Evolutionary conservation across 768 basidiomycete genomes (phyloP), one percentile per base, ranked within the genome.

Genomic region (Pleurotus sapidus): DNA sequence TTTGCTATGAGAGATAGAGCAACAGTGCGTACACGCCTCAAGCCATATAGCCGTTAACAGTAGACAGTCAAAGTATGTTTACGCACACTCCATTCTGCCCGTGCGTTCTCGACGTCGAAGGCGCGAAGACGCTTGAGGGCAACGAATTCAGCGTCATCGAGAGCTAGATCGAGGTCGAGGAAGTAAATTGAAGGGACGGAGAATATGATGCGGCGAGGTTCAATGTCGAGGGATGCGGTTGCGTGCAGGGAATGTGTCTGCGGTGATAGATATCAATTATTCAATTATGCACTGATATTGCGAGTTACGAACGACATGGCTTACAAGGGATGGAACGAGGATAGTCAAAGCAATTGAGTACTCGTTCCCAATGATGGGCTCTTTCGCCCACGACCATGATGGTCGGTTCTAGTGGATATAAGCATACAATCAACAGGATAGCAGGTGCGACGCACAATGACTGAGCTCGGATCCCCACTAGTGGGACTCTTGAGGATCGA

Each of bases 81-180:
- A 5, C 72, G 79, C 18, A 89, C 77, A 34, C 73, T 76, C 89
- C 90, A 92, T 66, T 89, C 84, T 5, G 87, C 88, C 46, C 65
- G 72, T 0, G 88, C 88, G 2, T 63, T 67, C 20, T 89, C 86
- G 0, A 89, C 81, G 57, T 88, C 77, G 14, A 91, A 75, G 39
- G 77, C 74, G 4, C 84, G 73, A 63, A 80, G 77, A 43, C 82
- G 77, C 63, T 88, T 88, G 38, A 90, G 74, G 57, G 66, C 69
- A 50, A 70, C 70, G 43, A 88, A 78, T 58, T 84, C 79, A 0
- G 81, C 77, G 60, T 89, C 88, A 0, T 80, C 72, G 3, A 77
- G 65, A n/a, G 67, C 68, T 15, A 89, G 72, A 64, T 89, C 72
- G 57, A 91, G 70, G 61, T 89, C 84, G 71, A 1, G 68, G 63